phyloP scores from a whole-genome alignment of 345 rosid genomes.

The Rhizophora apiculata region DNA sequence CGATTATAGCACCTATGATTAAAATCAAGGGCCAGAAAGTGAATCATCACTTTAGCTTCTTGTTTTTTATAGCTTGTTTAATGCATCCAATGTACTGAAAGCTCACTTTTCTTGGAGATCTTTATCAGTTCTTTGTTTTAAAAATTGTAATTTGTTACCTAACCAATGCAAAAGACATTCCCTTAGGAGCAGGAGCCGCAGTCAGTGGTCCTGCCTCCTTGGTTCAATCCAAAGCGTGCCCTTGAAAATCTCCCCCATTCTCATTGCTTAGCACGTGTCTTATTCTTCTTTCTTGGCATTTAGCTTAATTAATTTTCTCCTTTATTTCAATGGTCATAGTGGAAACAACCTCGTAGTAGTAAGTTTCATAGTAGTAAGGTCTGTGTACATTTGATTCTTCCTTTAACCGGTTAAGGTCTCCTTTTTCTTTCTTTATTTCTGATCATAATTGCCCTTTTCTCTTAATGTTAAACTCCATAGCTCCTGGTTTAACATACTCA shows the following conservation, averaged over 20 bases:
- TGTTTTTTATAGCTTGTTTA: slow-evolving; percentile 14
- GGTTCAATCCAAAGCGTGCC: slow-evolving; percentile 95
- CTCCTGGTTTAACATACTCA: background rate
- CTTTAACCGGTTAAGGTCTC: too few relatives aligned
- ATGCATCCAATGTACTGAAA: slow-evolving; percentile 30
- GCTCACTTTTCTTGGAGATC: slow-evolving; percentile 24
- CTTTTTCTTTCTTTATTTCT: too few relatives aligned
- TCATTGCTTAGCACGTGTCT: slow-evolving; percentile 59
- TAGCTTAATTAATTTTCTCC: slow-evolving; percentile 14
- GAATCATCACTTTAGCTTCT: slow-evolving; percentile 16
- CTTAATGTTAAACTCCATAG: background rate
- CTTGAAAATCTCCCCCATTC: slow-evolving; percentile 55
- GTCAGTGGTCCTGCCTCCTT: slow-evolving; percentile 61
- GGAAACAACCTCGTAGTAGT: too few relatives aligned
- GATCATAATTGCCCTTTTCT: background rate
- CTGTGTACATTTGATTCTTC: too few relatives aligned
- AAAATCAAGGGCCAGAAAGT: slow-evolving; percentile 43
- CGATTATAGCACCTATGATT: slow-evolving; percentile 61
- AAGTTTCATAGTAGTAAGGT: too few relatives aligned
- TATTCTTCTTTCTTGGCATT: slow-evolving; percentile 80
- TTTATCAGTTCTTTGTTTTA: slow-evolving; percentile 10
- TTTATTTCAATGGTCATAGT: too few relatives aligned
- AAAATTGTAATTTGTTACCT: slow-evolving; percentile 24
- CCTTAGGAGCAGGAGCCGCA: slow-evolving; percentile 35
- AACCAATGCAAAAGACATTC: slow-evolving; percentile 45